Conservation (phyloP, 192 early-diverging fungal genomes). For the Lobosporangium transversale region DNA sequence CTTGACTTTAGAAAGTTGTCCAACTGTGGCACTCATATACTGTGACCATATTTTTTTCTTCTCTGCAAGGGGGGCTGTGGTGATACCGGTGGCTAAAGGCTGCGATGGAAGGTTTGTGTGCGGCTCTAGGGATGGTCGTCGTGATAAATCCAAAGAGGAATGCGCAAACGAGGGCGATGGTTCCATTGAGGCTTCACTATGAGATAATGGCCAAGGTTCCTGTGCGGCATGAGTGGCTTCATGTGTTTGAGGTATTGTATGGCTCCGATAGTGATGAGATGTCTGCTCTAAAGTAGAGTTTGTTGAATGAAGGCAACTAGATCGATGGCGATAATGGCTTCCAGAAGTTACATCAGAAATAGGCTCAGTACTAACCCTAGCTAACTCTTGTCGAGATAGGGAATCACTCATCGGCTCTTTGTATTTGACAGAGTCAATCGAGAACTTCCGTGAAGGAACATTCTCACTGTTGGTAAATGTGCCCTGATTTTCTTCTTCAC, state of each 20-base stretch:
- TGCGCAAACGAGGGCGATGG: constrained; percentile 8
- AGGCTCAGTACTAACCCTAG: background rate
- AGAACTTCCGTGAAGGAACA: constrained; percentile 40
- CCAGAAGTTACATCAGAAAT: background rate
- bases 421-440: constrained; percentile 1
- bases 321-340: background rate
- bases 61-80: background rate
- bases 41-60: constrained; percentile 37
- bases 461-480: constrained; percentile 1
- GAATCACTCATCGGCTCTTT: background rate
- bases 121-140: constrained; percentile 21
- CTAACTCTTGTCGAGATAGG: background rate
- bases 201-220: constrained; percentile 14
- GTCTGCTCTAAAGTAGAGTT: background rate
- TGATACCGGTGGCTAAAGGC: background rate
- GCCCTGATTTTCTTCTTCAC: background rate
- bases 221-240: constrained; percentile 1
- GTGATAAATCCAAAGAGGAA: constrained; percentile 25
- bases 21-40: constrained; percentile 33
- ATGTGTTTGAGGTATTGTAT: constrained; percentile 9
- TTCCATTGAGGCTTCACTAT: constrained; percentile 6
- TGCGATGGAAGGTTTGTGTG: constrained; percentile 27
- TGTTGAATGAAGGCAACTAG: background rate
- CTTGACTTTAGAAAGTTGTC: constrained; percentile 43
- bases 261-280: constrained; percentile 13